Evolutionary conservation across 2,329 filamentous ascomycete species (phyloP), one percentile per base, ranked within the genome.

Genomic region (Talaromyces rugulosus): DNA sequence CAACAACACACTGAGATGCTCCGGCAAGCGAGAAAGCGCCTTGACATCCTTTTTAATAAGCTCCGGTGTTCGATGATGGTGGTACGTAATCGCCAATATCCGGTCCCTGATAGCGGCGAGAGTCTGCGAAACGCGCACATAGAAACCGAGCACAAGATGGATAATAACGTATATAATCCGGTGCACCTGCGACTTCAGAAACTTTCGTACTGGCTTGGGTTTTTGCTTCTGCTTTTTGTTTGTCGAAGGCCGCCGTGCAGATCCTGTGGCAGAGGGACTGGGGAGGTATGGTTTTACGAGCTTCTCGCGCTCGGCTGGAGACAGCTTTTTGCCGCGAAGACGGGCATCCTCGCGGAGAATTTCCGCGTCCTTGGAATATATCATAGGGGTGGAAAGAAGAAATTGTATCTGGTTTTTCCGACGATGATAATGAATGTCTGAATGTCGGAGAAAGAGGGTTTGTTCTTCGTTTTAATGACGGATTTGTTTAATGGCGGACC

Each of bases 41-140:
- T 87, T 87, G 30, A 98, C 89, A 78, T 99, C 95, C 70, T 89
- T 88, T 71, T 89, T 87, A 68, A 99, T 96, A 72, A 96, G 87
- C 73, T 96, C 91, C 7, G 95, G 95, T 0, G 94, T 96, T 58
- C 91, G 90, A 76, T 99, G 95, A 78, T 99, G 96, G 79, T 99
- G 95, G 75, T 94, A 93, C 60, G 96, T 82, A 64, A 98, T 85
- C 9, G 91, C 90, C 59, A 92, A 85, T 66, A 94, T 80, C 63
- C 90, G 88, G 74, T 95, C 90, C 67, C 87, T 82, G 56, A 96
- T 83, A 8, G 89, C 85, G 74, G 94, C 89, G 78, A 92, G 95
- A 60, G 87, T 86, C 72, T 92, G 88, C 62, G 93, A 88, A 62
- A 91, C 78, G 65, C 92, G 89, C 67, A 97, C 89, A 75, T 95